Base-by-base conservation (phyloP, 345 rosid species). In the Lepidium aucheri region DNA sequence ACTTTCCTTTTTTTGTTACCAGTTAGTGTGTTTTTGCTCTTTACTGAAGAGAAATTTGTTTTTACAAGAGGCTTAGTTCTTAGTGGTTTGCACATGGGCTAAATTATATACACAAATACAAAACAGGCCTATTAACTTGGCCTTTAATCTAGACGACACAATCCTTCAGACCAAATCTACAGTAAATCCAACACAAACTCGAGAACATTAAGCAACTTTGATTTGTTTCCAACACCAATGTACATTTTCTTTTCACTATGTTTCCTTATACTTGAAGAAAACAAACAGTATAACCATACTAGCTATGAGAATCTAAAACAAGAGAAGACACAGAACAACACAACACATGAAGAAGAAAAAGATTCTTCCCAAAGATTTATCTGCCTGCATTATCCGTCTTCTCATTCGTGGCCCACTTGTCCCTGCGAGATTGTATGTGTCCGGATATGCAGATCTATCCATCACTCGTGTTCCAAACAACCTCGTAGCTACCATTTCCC, bases 341-440 rank as follows among this genome's bases (percentile, higher is more conserved):
- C 95, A 90, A 56, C 97, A 94, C 22, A 84, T 57, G 22, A 83
- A 82, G 80, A 94, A 94, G 74, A 90, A 80, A 55, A 81, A 79
- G 72, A 90, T 76, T 72, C 97, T 80, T 82, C 83, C 72, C 9
- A 94, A 86, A 0, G 93, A 88, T 77, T 50, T 82, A 35, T 94
- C 89, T 0, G 86, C 86, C 74, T 81, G 84, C 90, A 83, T 61
- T 14, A 89, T 60, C 51, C 74, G 95, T 78, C 99, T 88, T 75
- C 95, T 76, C 47, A 83, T 62, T 76, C 96, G 77, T 1, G 93
- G 86, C 10, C 85, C 84, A 4, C 76, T 66, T 40, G 46, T 75
- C 12, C 82, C 86, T 0, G 67, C 82, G 1, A 81, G 79, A 75
- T 78, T 69, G 60, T 81, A 84, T 6, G 84, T 74, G 65, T 88